These are phyloP conservation scores for Fraxinus excelsior DNA, from an alignment of 257 asterid species.

Conservation along the genomic window DNA sequence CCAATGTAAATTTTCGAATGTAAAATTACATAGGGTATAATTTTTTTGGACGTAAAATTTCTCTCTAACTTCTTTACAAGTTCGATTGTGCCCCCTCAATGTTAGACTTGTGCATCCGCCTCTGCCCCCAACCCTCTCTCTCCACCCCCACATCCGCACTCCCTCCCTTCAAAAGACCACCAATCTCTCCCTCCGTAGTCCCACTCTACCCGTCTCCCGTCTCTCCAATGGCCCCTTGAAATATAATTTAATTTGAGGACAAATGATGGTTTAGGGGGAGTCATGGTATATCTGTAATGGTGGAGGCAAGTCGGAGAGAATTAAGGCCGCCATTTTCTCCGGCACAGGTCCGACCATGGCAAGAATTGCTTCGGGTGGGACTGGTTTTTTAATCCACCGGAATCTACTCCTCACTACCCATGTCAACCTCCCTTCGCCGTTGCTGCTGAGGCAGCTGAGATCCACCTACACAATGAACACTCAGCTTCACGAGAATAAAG, in stretches of 20 bases:
- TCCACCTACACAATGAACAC: conserved; percentile 77
- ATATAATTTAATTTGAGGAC: background rate
- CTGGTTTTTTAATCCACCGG: conserved; percentile 94
- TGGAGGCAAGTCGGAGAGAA: conserved; percentile 92
- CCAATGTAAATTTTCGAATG: too few species aligned
- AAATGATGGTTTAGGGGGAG: conserved; percentile 80
- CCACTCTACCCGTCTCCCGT: too few species aligned
- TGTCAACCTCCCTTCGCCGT: conserved; percentile 75
- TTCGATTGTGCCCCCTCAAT: too few species aligned
- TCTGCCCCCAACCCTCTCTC: too few species aligned
- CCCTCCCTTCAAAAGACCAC: too few species aligned
- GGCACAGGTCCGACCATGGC: conserved; percentile 83
- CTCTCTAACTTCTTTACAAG: too few species aligned
- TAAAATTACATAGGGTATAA: too few species aligned
- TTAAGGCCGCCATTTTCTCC: conserved; percentile 73
- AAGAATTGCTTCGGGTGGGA: conserved; percentile 55
- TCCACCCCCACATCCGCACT: too few species aligned
- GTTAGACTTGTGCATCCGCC: too few species aligned
- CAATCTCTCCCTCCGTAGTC: too few species aligned
- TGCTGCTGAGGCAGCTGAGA: conserved; percentile 91
- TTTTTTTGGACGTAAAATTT: too few species aligned
- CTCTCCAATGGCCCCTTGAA: too few species aligned
- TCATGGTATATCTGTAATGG: conserved; percentile 97
- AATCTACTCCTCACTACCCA: conserved; percentile 94
- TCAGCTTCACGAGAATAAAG: conserved; percentile 70